Evolutionary conservation across 1,139 yeast species (phyloP), one percentile per base, ranked within the genome.

Genomic region (Magnusiomyces tetraspermus): DNA sequence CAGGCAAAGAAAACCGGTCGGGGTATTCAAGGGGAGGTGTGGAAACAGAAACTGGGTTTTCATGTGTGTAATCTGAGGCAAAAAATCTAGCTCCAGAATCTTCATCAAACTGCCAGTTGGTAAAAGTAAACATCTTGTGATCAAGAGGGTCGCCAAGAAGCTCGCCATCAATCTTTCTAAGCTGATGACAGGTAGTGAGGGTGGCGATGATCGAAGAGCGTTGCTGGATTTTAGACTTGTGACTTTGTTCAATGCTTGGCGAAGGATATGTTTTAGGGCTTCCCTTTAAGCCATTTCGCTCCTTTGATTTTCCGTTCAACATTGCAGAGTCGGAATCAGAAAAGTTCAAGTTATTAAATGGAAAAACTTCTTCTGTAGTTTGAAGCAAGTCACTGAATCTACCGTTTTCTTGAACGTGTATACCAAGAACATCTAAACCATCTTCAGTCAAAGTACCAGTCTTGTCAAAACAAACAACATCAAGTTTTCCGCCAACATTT

Each of bases 371-470:
- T 2, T 67, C 65, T 4, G 73, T 68, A 42, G 66, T 60, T 1
- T 66, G 64, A 3, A 73, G 63, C 51, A 84, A 60, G 0, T 73
- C 76, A 45, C 75, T 80, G 58, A 77, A 80, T 55, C 76, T 76
- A 46, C 76, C 72, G 1, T 50, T 50, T 17, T 52, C 53, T 19
- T 49, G 52, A 2, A 52, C 54, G 62, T 87, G 95, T 17, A 90
- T 81, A 2, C 98, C 98, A 62, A 89, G 74, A 5, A 94, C 88
- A 66, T 90, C 97, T 49, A 92, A 73, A 0, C 97, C 98, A 67
- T 92, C 98, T 65, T 92, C 98, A 0, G 99, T 92, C 59, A 92
- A 73, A 0, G 99, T 92, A 1, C 99, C 99, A 0, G 99, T 92
- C 66, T 92, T 92, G 70, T 92, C 99, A 69, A 94, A 92, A 63